phyloP scores from a whole-genome alignment of 2,329 filamentous ascomycete genomes.

The Penicillium frequentans region DNA sequence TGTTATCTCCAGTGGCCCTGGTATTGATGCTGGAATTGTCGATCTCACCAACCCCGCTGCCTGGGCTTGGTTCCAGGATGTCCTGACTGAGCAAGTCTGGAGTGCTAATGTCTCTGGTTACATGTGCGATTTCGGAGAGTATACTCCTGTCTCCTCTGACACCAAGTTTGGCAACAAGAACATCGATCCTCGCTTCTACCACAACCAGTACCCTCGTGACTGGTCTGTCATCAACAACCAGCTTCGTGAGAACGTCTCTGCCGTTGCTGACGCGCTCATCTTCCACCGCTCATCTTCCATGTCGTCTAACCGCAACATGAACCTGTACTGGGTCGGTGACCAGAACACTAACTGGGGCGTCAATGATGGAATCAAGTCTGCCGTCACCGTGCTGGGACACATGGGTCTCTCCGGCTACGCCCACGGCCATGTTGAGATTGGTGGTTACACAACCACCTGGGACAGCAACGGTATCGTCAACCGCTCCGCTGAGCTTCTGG shows the following conservation, averaged over 20 bases:
- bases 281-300: conserved; percentile 39
- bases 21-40: conserved; percentile 38
- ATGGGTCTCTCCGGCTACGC: conserved; percentile 39
- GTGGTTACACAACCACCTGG: conserved; percentile 37
- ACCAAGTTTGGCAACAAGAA: conserved; percentile 29
- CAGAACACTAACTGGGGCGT: conserved; percentile 35
- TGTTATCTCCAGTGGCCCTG: conserved; percentile 37
- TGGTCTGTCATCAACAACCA: conserved; percentile 36
- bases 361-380: conserved; percentile 38
- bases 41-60: conserved; percentile 37
- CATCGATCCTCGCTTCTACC: conserved; percentile 31
- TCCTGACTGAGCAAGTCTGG: conserved; percentile 35
- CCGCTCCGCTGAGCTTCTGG: conserved; percentile 35
- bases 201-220: conserved; percentile 36
- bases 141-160: conserved; percentile 30
- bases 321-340: conserved; percentile 42
- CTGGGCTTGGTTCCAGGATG: conserved; percentile 33
- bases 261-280: conserved; percentile 31
- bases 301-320: conserved; percentile 33
- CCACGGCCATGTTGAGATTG: conserved; percentile 37
- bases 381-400: conserved; percentile 35
- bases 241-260: conserved; percentile 26
- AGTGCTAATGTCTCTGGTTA: conserved; percentile 36
- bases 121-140: conserved; percentile 42
- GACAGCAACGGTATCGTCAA: conserved; percentile 30